Base-by-base conservation (phyloP, 2,329 filamentous ascomycete species). In the Samsoniella hepiali region DNA sequence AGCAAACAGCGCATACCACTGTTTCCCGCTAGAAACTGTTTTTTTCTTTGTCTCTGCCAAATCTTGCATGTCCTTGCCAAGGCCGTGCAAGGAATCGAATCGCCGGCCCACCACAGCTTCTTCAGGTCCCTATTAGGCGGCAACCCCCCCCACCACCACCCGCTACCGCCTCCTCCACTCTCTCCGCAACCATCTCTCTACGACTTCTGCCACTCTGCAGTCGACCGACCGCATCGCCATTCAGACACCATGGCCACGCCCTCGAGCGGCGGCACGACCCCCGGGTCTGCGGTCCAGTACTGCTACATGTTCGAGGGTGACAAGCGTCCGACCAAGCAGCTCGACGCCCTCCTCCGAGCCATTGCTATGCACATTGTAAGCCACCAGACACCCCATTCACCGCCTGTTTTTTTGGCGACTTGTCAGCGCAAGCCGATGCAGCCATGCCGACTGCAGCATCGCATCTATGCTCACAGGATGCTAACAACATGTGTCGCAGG, bases 321-420 rank as follows among this genome's bases (percentile, higher is more conserved):
- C 73, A 91, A 91, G 74, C 84, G 83, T 55, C 86, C 90, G 5
- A 88, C 88, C 4, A 83, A 84, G 59, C 74, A 88, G 51, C 81
- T 93, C 34, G 84, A 90, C 73, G 86, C 87, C 62, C 79, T 93
- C 38, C 81, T 92, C 67, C 77, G 86, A 68, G 87, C 88, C 38
- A 86, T 93, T 68, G 88, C 85, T 51, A 81, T 83, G 64, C 78
- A 91, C 70, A 90, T 93, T 72, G 90, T 93, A 82, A 76, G 87
- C 58, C 51, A 22, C n/a, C 45, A 11, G 29, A 42, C 57, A 57
- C 50, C 57, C 36, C 51, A 57, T 53, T 61, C 58, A 62, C 58
- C 53, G 63, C 63, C 47, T 53, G 45, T 64, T 38, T 15, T 22
- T 13, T 22, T 38, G 10, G 31, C 22, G 40, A 7, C 3, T 11